These are phyloP conservation scores for Phytophthora agathidicida DNA, from an alignment of 352 stramenopile species.

Conservation along the genomic window DNA sequence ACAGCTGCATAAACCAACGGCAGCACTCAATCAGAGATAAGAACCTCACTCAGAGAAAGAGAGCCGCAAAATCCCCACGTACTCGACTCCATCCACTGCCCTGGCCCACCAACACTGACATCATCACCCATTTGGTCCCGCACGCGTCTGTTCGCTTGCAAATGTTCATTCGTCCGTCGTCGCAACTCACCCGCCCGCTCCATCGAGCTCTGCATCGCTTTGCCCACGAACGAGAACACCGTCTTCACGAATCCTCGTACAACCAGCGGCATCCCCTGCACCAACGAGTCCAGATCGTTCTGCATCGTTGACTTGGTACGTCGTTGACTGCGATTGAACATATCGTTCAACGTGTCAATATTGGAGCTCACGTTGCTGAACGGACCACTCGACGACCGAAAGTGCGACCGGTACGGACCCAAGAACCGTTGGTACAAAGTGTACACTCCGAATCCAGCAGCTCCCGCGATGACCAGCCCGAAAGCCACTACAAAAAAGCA, in stretches of 20 bases:
- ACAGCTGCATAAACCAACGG: conserved; percentile 40
- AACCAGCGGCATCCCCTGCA: conserved; percentile 65
- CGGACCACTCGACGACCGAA: conserved; percentile 31
- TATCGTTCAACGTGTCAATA: conserved; percentile 52
- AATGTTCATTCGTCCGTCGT: conserved; percentile 53
- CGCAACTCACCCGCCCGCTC: conserved; percentile 61
- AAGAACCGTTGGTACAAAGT: conserved; percentile 71
- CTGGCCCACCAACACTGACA: conserved; percentile 57
- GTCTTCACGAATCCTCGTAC: conserved; percentile 69
- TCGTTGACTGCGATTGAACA: conserved; percentile 45
- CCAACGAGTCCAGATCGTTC: conserved; percentile 58
- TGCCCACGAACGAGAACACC: conserved; percentile 67
- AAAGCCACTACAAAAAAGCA: conserved; percentile 63
- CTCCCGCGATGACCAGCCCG: conserved; percentile 67
- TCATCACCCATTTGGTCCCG: conserved; percentile 49
- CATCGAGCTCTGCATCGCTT: conserved; percentile 71
- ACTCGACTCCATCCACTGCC: conserved; percentile 83
- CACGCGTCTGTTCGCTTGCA: conserved; percentile 62
- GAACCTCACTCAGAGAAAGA: no score
- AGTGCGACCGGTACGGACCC: conserved; percentile 46
- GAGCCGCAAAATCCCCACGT: conserved; percentile 20
- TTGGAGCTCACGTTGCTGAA: conserved; percentile 52
- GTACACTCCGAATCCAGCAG: conserved; percentile 77
- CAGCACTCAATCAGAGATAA: neutral
- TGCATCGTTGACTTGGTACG: conserved; percentile 19